Conservation (phyloP, 805 yeast species). For the Monosporozyma yasuniensis region DNA sequence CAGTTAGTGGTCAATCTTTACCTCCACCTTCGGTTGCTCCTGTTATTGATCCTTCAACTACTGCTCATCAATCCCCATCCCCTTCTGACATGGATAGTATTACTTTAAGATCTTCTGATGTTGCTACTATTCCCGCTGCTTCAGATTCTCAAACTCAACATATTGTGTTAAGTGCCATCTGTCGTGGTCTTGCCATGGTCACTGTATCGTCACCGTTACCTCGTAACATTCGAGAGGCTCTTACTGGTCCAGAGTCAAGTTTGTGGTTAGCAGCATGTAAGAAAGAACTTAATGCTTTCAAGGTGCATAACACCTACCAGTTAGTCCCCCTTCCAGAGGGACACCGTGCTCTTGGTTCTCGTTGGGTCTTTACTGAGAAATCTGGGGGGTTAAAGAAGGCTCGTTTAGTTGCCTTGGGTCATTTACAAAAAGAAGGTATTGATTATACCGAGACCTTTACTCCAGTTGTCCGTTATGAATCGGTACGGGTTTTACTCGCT, state of each 20-base stretch:
- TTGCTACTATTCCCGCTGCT: no score
- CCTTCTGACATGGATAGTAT: no score
- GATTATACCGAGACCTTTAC: conserved; percentile 24
- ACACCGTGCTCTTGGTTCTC: conserved; percentile 4
- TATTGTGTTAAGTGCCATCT: neutral
- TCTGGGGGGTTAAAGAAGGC: conserved; percentile 14
- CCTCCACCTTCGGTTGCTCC: no score
- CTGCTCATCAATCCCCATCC: no score
- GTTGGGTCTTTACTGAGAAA: conserved; percentile 19
- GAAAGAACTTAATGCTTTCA: conserved; percentile 4
- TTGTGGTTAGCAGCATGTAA: conserved; percentile 4
- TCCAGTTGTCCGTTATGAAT: conserved; percentile 21
- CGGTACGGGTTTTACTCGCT: conserved; percentile 8
- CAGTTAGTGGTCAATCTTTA: no score
- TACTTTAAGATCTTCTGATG: no score
- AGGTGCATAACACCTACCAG: conserved; percentile 6
- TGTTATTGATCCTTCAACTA: no score
- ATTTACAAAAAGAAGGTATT: conserved; percentile 16
- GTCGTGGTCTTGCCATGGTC: neutral
- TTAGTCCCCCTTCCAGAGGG: conserved; percentile 1
- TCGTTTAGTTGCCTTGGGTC: conserved; percentile 22
- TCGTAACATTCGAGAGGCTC: neutral
- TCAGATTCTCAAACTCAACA: neutral
- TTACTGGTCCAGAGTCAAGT: neutral
- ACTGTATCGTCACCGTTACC: neutral